Evolutionary conservation across 1,284 basidiomycete genomes (phyloP).

Genomic region (Polyporus tsugae): DNA sequence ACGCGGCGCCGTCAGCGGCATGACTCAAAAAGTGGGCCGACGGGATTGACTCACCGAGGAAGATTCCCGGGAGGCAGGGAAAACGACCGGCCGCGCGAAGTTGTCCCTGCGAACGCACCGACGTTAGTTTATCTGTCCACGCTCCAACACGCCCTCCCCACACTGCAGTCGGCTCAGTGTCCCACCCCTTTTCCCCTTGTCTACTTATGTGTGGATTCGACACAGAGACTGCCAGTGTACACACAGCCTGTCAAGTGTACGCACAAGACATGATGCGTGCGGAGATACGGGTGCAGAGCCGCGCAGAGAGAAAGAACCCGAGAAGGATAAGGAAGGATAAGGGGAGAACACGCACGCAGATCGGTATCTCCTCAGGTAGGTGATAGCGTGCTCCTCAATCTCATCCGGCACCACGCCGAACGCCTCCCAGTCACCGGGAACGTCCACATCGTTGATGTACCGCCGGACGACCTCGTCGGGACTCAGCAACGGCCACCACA

Average conservation of each 20-base stretch:
- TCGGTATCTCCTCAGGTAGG: conserved; percentile 91
- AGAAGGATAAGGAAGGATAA: neutral
- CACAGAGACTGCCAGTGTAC: neutral
- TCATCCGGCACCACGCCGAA: conserved; percentile 80
- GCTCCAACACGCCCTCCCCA: conserved; percentile 20
- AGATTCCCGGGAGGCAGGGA: conserved; percentile 37
- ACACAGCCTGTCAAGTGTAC: neutral
- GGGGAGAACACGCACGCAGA: conserved; percentile 64
- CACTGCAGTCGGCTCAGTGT: conserved; percentile 6
- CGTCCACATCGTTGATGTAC: conserved; percentile 85
- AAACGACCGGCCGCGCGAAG: conserved; percentile 38
- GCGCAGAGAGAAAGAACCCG: conserved; percentile 3
- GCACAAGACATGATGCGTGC: conserved; percentile 2
- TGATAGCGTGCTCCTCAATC: conserved; percentile 91
- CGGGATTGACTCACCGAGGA: conserved; percentile 36
- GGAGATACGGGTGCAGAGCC: neutral
- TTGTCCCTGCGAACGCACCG: conserved; percentile 33
- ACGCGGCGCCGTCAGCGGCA: conserved; percentile 17
- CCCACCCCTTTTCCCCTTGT: conserved; percentile 6
- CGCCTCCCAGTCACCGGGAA: conserved; percentile 69
- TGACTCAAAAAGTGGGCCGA: conserved; percentile 26
- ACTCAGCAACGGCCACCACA: conserved; percentile 94
- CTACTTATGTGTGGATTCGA: conserved; percentile 1
- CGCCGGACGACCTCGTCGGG: conserved; percentile 93
- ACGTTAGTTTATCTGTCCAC: conserved; percentile 21